Evolutionary conservation across 2,329 filamentous ascomycete species (phyloP).

Genomic region (Trichocomaceae sp.): DNA sequence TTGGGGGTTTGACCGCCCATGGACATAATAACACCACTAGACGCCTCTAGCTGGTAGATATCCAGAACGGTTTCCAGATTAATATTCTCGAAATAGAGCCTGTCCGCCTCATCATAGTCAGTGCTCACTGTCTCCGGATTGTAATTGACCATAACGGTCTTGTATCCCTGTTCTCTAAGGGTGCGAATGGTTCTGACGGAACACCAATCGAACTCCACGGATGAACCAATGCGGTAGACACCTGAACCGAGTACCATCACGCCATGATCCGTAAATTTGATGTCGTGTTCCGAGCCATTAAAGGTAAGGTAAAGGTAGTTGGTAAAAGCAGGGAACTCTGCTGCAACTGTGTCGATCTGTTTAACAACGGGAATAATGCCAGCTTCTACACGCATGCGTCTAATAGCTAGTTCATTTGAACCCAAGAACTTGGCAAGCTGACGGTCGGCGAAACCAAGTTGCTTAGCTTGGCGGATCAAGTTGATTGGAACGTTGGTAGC

Average conservation of each 20-base stretch:
- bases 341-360: conserved; percentile 97
- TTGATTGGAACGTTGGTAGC: conserved; percentile 59
- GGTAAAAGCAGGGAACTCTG: conserved; percentile 88
- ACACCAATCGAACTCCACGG: conserved; percentile 99
- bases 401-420: conserved; percentile 87
- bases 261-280: conserved; percentile 79
- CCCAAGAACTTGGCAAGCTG: conserved; percentile 92
- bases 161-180: conserved; percentile 72
- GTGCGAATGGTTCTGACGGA: conserved; percentile 91
- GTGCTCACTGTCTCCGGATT: conserved; percentile 87
- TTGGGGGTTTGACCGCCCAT: conserved; percentile 98
- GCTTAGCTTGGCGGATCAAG: conserved; percentile 76
- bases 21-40: conserved; percentile 79
- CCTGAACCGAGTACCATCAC: conserved; percentile 95
- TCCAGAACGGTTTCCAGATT: conserved; percentile 84
- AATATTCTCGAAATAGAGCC: conserved; percentile 94
- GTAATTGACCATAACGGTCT: conserved; percentile 94
- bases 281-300: conserved; percentile 79
- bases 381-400: conserved; percentile 74
- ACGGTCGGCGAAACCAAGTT: conserved; percentile 87
- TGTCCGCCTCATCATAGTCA: conserved; percentile 91
- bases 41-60: conserved; percentile 81
- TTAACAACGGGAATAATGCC: conserved; percentile 87
- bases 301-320: conserved; percentile 98
- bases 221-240: conserved; percentile 94